Base-by-base conservation (phyloP, 345 rosid species). In the Populus ilicifolia region DNA sequence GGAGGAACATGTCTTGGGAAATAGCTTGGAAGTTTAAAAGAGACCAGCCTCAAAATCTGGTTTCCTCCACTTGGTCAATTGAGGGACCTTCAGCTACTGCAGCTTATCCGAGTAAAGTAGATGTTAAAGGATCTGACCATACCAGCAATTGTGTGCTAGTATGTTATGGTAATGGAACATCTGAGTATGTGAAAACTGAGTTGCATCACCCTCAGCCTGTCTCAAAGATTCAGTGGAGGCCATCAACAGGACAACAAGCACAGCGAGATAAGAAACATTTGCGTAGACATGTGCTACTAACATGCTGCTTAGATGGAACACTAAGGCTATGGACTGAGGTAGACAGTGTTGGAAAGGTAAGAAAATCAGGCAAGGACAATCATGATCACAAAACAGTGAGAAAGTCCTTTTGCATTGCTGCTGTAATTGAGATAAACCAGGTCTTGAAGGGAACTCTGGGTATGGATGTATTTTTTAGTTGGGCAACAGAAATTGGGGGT, bases 221-320 rank as follows among this genome's bases (percentile, higher is more conserved):
- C 67, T 87, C 87, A 50, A 86, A 84, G 91, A 86, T 94, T 79
- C 94, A 93, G 71, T 94, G 98, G 98, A 90, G 97, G 77, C 94
- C 97, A 38, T 82, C 83, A 35, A 73, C 68, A 43, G 84, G 82
- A 77, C 85, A 82, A 73, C 86, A 84, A 73, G 73, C 82, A 62
- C 74, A 39, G 64, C 75, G 81, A 70, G 81, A 81, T 75, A 35
- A 78, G 76, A 87, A 79, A 52, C 75, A 80, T 74, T 79, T 74
- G 17, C 21, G 69, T 46, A 88, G 89, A 86, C 81, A 89, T 75
- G 79, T 90, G 78, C 86, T 94, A 72, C 87, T 94, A 77, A 93
- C 98, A 33, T 89, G 94, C 83, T 93, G 97, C 84, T 76, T 93
- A 70, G 98, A 94, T 84, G 98, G 98, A 79, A 84, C 94, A 35